Conservation (phyloP, 345 rosid species). For the Cardamine chenopodiifolia region DNA sequence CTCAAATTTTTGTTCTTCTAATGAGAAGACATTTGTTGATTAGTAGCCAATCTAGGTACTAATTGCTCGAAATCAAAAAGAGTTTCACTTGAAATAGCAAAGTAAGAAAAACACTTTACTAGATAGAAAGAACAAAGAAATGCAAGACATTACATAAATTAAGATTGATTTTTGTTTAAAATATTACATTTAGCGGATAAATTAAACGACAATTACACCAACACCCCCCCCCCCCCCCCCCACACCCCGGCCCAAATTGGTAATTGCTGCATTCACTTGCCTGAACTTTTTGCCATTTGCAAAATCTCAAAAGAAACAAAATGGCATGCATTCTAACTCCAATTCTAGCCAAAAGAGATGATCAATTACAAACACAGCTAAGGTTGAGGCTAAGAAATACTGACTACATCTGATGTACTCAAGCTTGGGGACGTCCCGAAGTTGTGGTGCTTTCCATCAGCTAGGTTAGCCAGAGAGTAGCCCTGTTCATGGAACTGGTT, state of each 20-base stretch:
- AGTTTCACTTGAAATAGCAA: background rate
- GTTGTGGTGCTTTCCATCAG: slow-evolving; percentile 93
- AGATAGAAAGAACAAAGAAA: background rate
- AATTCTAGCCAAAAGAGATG: slow-evolving; percentile 22
- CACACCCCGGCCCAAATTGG: too few relatives aligned
- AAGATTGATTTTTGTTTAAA: background rate
- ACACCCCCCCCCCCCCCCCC: too few relatives aligned
- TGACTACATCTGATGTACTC: slow-evolving; percentile 42
- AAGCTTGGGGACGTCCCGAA: slow-evolving; percentile 61
- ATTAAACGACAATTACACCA: slow-evolving; percentile 21
- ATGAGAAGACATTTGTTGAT: too few relatives aligned
- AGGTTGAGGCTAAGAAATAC: slow-evolving; percentile 36
- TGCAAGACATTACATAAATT: background rate
- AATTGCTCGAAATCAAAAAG: too few relatives aligned
- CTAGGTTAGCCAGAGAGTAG: slow-evolving; percentile 62
- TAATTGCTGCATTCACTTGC: slow-evolving; percentile 50
- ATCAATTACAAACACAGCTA: slow-evolving; percentile 2
- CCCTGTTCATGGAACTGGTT: slow-evolving; percentile 76
- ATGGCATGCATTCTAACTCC: slow-evolving; percentile 26
- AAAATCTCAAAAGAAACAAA: slow-evolving; percentile 4
- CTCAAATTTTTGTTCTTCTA: too few relatives aligned
- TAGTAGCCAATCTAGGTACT: too few relatives aligned
- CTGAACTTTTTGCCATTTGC: slow-evolving; percentile 23
- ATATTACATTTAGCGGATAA: background rate
- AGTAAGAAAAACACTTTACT: background rate